Evolutionary conservation across 2,329 filamentous ascomycete species (phyloP).

Genomic region (Cladosporium halotolerans): DNA sequence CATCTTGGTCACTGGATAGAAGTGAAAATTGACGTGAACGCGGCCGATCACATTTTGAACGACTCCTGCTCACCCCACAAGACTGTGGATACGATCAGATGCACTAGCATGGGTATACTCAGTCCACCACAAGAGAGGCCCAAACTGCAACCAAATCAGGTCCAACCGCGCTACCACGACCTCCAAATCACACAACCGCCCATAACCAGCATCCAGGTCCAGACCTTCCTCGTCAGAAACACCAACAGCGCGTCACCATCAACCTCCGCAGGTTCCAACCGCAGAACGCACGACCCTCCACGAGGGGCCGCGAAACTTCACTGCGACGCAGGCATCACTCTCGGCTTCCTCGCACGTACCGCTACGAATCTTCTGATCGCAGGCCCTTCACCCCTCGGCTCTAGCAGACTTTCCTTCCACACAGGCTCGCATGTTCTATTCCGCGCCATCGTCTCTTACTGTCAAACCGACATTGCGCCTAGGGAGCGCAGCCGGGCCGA

Average conservation of each 20-base stretch:
- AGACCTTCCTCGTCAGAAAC: constrained; percentile 17
- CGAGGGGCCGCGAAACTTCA: constrained; percentile 17
- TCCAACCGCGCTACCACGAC: constrained; percentile 12
- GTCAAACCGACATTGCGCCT: constrained; percentile 10
- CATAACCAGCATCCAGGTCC: constrained; percentile 23
- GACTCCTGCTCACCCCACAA: too few relatives aligned
- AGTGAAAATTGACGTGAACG: constrained; percentile 17
- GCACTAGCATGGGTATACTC: background rate
- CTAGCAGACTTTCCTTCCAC: background rate
- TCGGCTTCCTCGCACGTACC: constrained; percentile 24
- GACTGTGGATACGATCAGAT: background rate
- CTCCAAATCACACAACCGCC: constrained; percentile 24
- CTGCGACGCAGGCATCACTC: constrained; percentile 25
- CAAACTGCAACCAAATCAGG: background rate
- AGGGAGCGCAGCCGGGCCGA: constrained; percentile 16
- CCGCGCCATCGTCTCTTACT: constrained; percentile 26
- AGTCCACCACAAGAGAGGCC: background rate
- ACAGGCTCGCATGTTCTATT: constrained; percentile 16
- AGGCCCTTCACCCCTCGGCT: too few relatives aligned
- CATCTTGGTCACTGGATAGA: constrained; percentile 23
- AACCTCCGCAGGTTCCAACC: background rate
- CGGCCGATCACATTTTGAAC: background rate
- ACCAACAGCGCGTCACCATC: background rate
- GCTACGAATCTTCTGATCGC: background rate
- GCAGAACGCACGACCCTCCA: background rate